A percentile compares a stretch with the other conserved stretches of the same genome.
phyloP scores from a whole-genome alignment of 257 asterid genomes.

The Rehmannia glutinosa region DNA sequence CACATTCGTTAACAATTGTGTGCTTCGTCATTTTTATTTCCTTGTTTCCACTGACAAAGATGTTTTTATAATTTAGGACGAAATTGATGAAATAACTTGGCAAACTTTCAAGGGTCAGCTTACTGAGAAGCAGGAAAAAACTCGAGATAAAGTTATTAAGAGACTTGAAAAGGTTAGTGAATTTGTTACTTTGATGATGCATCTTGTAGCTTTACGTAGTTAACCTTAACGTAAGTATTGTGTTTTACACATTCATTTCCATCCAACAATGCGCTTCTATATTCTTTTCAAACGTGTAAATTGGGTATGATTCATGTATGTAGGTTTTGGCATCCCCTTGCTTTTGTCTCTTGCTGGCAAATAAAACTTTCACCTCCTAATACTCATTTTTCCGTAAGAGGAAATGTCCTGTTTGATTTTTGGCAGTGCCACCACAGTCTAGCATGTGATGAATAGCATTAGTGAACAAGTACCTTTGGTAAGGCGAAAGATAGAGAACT shows the following conservation, averaged over 20 bases:
- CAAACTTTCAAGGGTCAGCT: constrained; percentile 94
- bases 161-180: constrained; percentile 83
- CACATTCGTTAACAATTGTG: background rate
- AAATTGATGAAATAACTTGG: constrained; percentile 92
- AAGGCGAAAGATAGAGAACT: no score
- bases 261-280: background rate
- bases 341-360: background rate
- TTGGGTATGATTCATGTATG: constrained; percentile 1
- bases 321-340: constrained; percentile 10
- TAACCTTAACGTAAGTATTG: background rate
- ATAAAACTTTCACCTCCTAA: background rate
- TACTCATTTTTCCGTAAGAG: no score
- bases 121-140: constrained; percentile 96
- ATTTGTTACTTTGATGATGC: background rate
- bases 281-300: background rate
- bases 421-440: no score
- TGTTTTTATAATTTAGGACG: constrained; percentile 47
- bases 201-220: background rate
- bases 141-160: constrained; percentile 87
- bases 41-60: constrained; percentile 7
- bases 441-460: no score
- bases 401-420: no score
- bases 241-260: background rate
- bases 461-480: no score
- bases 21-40: background rate